Conservation (phyloP, 768 basidiomycete genomes). For the Suillus bovinus region DNA sequence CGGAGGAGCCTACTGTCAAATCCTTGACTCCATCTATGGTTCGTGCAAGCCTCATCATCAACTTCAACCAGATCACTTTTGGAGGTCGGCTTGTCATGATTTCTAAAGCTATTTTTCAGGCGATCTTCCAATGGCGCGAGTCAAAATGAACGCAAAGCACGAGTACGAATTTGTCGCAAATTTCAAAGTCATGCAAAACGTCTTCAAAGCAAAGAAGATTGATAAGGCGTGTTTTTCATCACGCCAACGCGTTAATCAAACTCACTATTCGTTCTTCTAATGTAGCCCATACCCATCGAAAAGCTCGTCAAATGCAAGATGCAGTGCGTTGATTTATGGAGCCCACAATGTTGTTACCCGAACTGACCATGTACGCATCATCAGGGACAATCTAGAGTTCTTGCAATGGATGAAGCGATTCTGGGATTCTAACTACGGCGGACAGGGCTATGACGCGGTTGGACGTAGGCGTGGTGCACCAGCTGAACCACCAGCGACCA, state of each 20-base stretch:
- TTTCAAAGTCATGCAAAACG: slow-evolving; percentile 92
- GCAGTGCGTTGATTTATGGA: slow-evolving; percentile 65
- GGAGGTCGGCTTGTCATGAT: slow-evolving; percentile 13
- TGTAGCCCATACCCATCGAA: slow-evolving; percentile 92
- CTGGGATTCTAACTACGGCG: slow-evolving; percentile 92
- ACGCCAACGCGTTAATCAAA: slow-evolving; percentile 5
- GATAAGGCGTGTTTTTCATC: slow-evolving; percentile 68
- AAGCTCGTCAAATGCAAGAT: slow-evolving; percentile 97
- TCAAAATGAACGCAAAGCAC: slow-evolving; percentile 95
- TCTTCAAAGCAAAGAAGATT: slow-evolving; percentile 90
- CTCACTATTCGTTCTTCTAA: slow-evolving; percentile 13
- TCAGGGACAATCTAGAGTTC: slow-evolving; percentile 96
- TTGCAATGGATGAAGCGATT: slow-evolving; percentile 95
- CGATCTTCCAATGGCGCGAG: slow-evolving; percentile 86
- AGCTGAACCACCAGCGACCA: slow-evolving; percentile 75
- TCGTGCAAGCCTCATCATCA: slow-evolving; percentile 28
- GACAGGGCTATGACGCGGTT: slow-evolving; percentile 84
- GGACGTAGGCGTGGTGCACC: slow-evolving; percentile 77
- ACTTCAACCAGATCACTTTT: slow-evolving; percentile 21
- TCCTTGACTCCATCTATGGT: slow-evolving; percentile 95
- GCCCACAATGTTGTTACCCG: slow-evolving; percentile 6
- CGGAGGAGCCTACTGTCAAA: slow-evolving; percentile 92
- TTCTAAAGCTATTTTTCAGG: slow-evolving; percentile 44
- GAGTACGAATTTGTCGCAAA: slow-evolving; percentile 96
- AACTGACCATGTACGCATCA: slow-evolving; percentile 16